Percentiles rank a stretch among this genome's conserved stretches.
These are phyloP conservation scores for Sporothrix dimorphospora DNA, from an alignment of 2,329 filamentous ascomycete genomes.

Conservation along the genomic window DNA sequence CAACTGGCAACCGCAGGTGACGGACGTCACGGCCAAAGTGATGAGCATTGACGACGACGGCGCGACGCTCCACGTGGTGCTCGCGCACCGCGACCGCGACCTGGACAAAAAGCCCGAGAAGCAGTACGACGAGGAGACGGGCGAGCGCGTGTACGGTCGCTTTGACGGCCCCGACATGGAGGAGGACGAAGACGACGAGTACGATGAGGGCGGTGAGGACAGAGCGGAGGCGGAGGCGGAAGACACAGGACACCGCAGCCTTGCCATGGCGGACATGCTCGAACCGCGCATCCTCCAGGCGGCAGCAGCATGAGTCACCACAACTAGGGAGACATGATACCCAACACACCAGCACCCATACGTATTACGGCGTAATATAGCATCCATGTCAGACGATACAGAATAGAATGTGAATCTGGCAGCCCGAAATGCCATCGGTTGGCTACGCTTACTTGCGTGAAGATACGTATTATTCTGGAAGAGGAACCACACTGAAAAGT, in stretches of 20 bases:
- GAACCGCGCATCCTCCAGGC: conserved; percentile 61
- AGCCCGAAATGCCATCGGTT: background rate
- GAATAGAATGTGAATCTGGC: background rate
- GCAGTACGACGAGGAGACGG: conserved; percentile 66
- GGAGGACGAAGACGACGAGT: conserved; percentile 53
- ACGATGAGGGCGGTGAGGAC: conserved; percentile 49
- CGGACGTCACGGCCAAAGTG: conserved; percentile 67
- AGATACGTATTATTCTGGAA: background rate
- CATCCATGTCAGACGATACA: background rate
- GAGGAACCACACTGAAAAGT: background rate
- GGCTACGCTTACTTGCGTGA: background rate
- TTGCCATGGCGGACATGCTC: conserved; percentile 65
- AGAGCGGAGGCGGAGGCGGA: background rate
- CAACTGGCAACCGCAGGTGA: conserved; percentile 67
- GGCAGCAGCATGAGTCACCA: background rate
- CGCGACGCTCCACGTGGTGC: conserved; percentile 58
- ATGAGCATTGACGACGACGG: conserved; percentile 58
- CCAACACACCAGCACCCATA: background rate
- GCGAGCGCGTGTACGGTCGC: conserved; percentile 72
- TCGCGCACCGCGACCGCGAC: conserved; percentile 70
- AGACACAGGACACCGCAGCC: conserved; percentile 58
- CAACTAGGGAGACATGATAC: background rate
- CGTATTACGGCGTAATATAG: background rate
- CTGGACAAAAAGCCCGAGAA: conserved; percentile 57
- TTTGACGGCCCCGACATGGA: conserved; percentile 73